Percentiles rank a stretch among this genome's conserved stretches.
These are phyloP conservation scores for Aurifilum marmelostoma DNA, from an alignment of 2,329 filamentous ascomycete species.

Conservation along the genomic window DNA sequence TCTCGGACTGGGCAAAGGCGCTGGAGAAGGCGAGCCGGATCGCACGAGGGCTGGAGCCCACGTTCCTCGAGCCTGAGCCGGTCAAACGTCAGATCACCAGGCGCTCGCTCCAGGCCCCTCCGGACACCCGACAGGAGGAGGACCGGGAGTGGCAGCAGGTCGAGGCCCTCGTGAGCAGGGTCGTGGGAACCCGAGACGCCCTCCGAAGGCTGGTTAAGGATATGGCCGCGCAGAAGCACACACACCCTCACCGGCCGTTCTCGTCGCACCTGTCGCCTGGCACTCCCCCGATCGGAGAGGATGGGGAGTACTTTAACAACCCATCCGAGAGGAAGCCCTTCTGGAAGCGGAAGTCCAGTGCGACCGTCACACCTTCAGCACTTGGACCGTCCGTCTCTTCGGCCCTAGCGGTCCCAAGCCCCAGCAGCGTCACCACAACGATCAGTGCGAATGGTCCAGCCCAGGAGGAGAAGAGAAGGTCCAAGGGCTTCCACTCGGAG, in stretches of 20 bases:
- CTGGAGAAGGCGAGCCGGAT: slow-evolving; percentile 79
- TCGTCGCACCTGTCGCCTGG: slow-evolving; percentile 46
- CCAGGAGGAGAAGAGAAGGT: slow-evolving; percentile 42
- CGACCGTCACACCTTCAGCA: slow-evolving; percentile 46
- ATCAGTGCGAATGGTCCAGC: slow-evolving; percentile 14
- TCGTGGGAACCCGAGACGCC: slow-evolving; percentile 87
- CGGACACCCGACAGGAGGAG: slow-evolving; percentile 55
- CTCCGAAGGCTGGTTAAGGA: slow-evolving; percentile 85
- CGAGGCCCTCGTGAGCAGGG: slow-evolving; percentile 80
- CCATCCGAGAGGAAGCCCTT: slow-evolving; percentile 71
- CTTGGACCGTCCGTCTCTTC: slow-evolving; percentile 45
- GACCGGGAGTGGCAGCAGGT: slow-evolving; percentile 86
- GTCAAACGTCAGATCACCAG: slow-evolving; percentile 30
- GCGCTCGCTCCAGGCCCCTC: slow-evolving; percentile 35
- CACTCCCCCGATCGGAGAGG: slow-evolving; percentile 49
- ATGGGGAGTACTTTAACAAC: slow-evolving; percentile 56
- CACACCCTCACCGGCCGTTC: slow-evolving; percentile 39
- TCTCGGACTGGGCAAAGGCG: slow-evolving; percentile 82
- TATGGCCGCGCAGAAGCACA: slow-evolving; percentile 67
- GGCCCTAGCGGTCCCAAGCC: slow-evolving; percentile 47
- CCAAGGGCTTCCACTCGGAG: slow-evolving; percentile 42
- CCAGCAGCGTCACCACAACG: slow-evolving; percentile 39
- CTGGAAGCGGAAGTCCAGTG: slow-evolving; percentile 87
- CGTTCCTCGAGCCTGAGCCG: slow-evolving; percentile 34
- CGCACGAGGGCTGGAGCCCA: slow-evolving; percentile 56